phyloP scores from a whole-genome alignment of 192 early-diverging fungal genomes.

The Rhizoclosmatium sp. region DNA sequence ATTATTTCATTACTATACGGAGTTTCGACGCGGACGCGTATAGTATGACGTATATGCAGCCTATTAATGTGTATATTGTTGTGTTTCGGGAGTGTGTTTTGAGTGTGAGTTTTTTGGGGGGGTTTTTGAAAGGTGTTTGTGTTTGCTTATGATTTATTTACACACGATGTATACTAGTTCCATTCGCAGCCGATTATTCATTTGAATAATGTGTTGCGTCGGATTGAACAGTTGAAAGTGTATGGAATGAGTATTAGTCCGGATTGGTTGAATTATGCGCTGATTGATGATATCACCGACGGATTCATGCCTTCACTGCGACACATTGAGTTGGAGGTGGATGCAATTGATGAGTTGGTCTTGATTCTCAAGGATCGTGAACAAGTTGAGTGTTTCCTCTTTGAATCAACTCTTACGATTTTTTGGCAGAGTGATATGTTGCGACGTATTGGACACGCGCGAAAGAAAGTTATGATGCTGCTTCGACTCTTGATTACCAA shows the following conservation, averaged over 20 bases:
- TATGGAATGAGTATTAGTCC: conserved; percentile 88
- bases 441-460: conserved; percentile 72
- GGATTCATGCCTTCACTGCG: conserved; percentile 86
- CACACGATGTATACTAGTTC: conserved; percentile 61
- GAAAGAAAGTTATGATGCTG: conserved; percentile 76
- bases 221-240: conserved; percentile 84
- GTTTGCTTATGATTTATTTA: not conserved
- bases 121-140: not conserved
- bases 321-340: conserved; percentile 92
- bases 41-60: conserved; percentile 55
- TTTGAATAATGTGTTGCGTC: conserved; percentile 81
- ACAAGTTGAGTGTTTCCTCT: conserved; percentile 22
- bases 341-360: conserved; percentile 93
- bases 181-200: conserved; percentile 82
- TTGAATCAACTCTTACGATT: conserved; percentile 14
- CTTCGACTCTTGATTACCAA: conserved; percentile 72
- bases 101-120: conserved; percentile 47
- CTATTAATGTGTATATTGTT: conserved; percentile 63
- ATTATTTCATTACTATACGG: conserved; percentile 92
- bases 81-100: conserved; percentile 65
- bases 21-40: conserved; percentile 55
- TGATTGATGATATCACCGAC: conserved; percentile 96
- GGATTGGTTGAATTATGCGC: conserved; percentile 96
- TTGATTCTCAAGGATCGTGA: conserved; percentile 92
- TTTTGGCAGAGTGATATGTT: conserved; percentile 69